phyloP scores from a whole-genome alignment of 1,139 yeast genomes.

The Zygotorulaspora mrakii region DNA sequence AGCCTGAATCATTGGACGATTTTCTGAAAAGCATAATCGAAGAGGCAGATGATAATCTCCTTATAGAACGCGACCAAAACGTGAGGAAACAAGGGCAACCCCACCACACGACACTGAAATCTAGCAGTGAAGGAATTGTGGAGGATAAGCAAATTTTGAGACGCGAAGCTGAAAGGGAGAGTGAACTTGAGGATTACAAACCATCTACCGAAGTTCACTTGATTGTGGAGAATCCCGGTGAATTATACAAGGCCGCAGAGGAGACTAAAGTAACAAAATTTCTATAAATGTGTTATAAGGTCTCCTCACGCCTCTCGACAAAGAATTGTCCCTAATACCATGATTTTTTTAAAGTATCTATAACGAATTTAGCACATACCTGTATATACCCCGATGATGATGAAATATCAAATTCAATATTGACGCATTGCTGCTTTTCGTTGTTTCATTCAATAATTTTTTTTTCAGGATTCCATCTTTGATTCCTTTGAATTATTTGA shows the following conservation, averaged over 20 bases:
- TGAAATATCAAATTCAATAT: no score
- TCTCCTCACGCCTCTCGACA: no score
- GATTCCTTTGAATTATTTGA: background rate
- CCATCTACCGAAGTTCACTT: conserved; percentile 36
- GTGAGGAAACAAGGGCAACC: background rate
- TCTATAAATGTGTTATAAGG: no score
- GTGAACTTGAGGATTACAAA: conserved; percentile 29
- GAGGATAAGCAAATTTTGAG: conserved; percentile 22
- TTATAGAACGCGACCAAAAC: background rate
- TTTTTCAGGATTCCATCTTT: background rate
- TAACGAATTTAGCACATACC: conserved; percentile 1
- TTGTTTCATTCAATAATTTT: no score
- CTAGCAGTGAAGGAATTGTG: conserved; percentile 11
- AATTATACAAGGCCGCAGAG: conserved; percentile 36
- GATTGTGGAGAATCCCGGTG: conserved; percentile 39
- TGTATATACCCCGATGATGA: no score
- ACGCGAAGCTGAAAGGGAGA: conserved; percentile 28
- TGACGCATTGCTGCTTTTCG: no score
- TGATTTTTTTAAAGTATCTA: background rate
- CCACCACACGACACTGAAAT: background rate
- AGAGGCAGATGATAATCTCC: conserved; percentile 15
- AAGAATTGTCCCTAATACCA: no score
- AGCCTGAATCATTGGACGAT: conserved; percentile 30
- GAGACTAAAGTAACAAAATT: conserved; percentile 36
- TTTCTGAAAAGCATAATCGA: conserved; percentile 28